Base-by-base conservation (phyloP, 2,329 filamentous ascomycete genomes). In the Lachnellula cervina region DNA sequence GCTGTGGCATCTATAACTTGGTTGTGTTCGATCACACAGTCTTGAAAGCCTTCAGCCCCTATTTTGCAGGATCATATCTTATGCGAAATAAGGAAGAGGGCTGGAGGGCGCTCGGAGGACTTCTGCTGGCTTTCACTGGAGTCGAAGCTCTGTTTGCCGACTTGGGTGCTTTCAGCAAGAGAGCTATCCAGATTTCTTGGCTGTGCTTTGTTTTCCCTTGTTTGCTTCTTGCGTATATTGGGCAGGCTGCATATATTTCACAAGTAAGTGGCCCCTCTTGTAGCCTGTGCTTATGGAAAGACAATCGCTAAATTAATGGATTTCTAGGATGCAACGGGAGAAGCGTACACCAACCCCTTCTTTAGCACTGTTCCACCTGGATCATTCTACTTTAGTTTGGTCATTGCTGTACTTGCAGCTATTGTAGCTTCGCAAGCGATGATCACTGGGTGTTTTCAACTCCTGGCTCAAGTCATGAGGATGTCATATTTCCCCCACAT, bases 91-190 rank as follows among this genome's bases (percentile, higher is more conserved):
- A 77, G 52, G 75, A 79, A 3, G 74, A 79, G 5, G 85, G 82
- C 0, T 89, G 86, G 85, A 76, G 74, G 56, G 81, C 79, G 56
- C 75, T 89, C 1, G 86, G 84, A n/a, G 88, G 88, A 4, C 80
- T 91, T 19, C 70, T 92, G 2, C 78, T 92, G 9, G 80, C 84
- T 2, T 91, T 92, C 64, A 91, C 88, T 2, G 88, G 85, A 17
- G 86, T 89, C n/a, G 88, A 91, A 68, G 87, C 88, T 1, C 75
- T 92, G 1, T 92, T 90, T 66, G 88, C 88, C 3, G 88, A 92
- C 64, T 75, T 92, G 6, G 88, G 88, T 35, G 88, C 88, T 21
- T 92, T 92, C 69, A 82, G 80, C 69, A 78, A 80, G 63, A 74
- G 79, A 43, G 87, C 88, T 0, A 83, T 92, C 51, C 87, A 89